phyloP scores from a whole-genome alignment of 225 moss, liverwort and hornwort genomes.

The Polytrichum commune region DNA sequence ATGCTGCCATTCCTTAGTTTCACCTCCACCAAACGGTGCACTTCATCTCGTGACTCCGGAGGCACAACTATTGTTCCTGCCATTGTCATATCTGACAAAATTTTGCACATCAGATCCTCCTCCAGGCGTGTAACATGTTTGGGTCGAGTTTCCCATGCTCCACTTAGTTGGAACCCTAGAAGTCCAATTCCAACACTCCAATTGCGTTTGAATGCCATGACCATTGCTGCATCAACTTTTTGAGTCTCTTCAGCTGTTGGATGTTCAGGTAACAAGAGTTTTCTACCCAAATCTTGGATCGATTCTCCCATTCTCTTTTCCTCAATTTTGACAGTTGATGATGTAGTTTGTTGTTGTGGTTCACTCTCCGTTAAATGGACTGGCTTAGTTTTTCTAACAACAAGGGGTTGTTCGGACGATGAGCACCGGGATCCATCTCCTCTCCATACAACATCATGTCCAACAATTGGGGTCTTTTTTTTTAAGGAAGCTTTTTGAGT shows the following conservation, averaged over 20 bases:
- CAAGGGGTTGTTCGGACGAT: no score
- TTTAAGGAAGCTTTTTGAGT: no score
- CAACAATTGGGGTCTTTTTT: not conserved
- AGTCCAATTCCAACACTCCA: not conserved
- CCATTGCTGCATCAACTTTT: not conserved
- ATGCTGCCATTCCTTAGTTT: not conserved
- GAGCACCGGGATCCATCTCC: not conserved
- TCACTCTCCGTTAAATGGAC: no score
- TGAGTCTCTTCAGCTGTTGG: not conserved
- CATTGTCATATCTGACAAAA: not conserved
- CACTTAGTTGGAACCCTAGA: not conserved
- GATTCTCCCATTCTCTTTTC: no score
- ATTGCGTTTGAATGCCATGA: not conserved
- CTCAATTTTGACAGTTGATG: no score
- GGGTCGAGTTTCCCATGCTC: not conserved
- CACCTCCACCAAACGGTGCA: not conserved
- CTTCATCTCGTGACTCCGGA: not conserved
- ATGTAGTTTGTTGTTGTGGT: no score
- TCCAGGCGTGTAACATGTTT: not conserved
- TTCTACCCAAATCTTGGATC: no score
- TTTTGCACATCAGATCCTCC: not conserved
- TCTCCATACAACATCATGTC: slow-evolving; percentile 8
- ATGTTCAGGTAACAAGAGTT: not conserved
- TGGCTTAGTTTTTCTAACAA: no score
- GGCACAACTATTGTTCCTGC: not conserved